Percentiles rank a stretch among this genome's conserved stretches.
Conservation (phyloP, 2,329 filamentous ascomycete species). For the Xylaria sp. region DNA sequence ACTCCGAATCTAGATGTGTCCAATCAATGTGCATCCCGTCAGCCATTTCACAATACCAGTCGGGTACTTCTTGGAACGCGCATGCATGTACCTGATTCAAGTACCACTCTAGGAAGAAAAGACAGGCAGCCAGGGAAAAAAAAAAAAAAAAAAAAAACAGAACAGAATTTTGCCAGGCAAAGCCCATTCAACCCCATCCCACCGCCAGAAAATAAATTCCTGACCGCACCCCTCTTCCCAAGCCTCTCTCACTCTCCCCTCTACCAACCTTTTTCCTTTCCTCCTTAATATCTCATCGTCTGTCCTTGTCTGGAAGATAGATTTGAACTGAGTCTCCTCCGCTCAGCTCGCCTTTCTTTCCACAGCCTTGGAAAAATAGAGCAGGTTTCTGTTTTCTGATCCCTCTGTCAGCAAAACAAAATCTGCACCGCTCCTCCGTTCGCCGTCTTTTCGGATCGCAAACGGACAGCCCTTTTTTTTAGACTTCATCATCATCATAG, state of each 20-base stretch:
- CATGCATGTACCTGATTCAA: background rate
- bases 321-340: constrained; percentile 31
- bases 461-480: constrained; percentile 18
- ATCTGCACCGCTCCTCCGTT: constrained; percentile 22
- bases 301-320: constrained; percentile 31
- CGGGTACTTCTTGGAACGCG: background rate
- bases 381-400: constrained; percentile 28
- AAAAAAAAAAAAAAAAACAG: constrained; percentile 19
- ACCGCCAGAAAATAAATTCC: constrained; percentile 30
- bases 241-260: constrained; percentile 15
- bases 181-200: constrained; percentile 18
- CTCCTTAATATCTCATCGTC: constrained; percentile 12
- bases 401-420: constrained; percentile 26
- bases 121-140: background rate
- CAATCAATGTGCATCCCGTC: too few relatives aligned
- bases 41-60: too few relatives aligned
- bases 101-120: background rate
- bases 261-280: constrained; percentile 22
- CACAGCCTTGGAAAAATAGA: constrained; percentile 25
- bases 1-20: background rate
- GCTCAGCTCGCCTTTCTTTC: constrained; percentile 26
- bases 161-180: constrained; percentile 24
- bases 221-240: constrained; percentile 27
- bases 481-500: constrained; percentile 27
- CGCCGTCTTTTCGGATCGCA: background rate